Evolutionary conservation across 2,329 filamentous ascomycete genomes (phyloP).

Genomic region (Penicillium corylophilum): DNA sequence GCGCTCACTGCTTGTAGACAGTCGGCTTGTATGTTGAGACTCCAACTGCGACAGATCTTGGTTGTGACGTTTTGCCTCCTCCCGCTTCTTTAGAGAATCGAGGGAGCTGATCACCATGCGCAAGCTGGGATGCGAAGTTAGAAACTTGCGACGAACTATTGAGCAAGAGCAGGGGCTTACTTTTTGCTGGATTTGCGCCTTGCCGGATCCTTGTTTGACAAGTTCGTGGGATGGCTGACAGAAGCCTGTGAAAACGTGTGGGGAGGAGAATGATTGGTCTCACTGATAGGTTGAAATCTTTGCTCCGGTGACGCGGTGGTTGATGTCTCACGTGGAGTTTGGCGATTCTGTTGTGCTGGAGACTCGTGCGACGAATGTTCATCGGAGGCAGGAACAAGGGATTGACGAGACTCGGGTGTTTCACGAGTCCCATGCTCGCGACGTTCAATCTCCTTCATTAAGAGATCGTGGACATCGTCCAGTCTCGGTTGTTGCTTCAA

Average conservation of each 20-base stretch:
- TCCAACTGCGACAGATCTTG: not conserved
- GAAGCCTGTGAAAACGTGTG: not conserved
- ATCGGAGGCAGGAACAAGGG: not conserved
- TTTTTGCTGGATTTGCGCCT: not conserved
- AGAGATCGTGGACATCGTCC: slow-evolving; percentile 20
- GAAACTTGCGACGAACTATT: not conserved
- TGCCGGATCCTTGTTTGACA: not conserved
- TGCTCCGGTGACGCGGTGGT: not conserved
- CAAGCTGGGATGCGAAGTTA: not conserved
- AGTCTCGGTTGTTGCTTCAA: slow-evolving; percentile 48
- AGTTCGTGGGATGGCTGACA: not conserved
- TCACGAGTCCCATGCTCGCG: not conserved
- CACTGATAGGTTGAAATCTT: not conserved
- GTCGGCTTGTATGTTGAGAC: not conserved
- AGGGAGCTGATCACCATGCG: not conserved
- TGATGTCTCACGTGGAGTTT: not conserved
- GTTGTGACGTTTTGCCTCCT: not conserved
- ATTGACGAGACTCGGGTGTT: not conserved
- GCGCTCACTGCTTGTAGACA: not conserved
- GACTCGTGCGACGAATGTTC: not conserved
- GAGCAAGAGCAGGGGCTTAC: not conserved
- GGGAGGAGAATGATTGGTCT: not conserved
- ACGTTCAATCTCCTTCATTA: not conserved
- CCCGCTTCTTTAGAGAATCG: not conserved
- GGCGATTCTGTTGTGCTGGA: not conserved